Conservation (phyloP, 257 asterid genomes). For the Fraxinus cuspidata region DNA sequence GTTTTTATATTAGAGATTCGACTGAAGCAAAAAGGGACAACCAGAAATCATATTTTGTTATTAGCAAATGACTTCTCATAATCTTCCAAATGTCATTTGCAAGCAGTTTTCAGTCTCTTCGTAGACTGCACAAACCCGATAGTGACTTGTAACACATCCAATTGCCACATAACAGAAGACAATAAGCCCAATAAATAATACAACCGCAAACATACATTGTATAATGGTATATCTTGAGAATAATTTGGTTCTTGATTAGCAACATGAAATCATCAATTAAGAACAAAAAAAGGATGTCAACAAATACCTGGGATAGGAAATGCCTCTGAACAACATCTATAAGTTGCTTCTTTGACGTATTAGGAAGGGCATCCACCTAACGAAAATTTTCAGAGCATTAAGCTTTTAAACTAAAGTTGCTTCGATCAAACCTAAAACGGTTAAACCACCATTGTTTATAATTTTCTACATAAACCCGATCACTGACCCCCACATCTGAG, state of each 20-base stretch:
- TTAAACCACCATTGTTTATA: too few species aligned
- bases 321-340: conserved; percentile 89
- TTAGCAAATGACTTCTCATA: conserved; percentile 27
- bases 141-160: conserved; percentile 90
- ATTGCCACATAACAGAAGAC: conserved; percentile 49
- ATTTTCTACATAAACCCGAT: too few species aligned
- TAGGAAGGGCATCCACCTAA: conserved; percentile 73
- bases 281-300: too few species aligned
- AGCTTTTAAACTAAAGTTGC: neutral
- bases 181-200: neutral
- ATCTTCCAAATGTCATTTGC: conserved; percentile 46
- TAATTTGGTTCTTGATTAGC: too few species aligned
- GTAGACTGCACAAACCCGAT: conserved; percentile 83
- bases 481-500: too few species aligned
- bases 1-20: conserved; percentile 32
- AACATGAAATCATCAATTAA: too few species aligned
- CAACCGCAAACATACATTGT: too few species aligned
- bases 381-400: neutral
- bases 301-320: conserved; percentile 77
- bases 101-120: conserved; percentile 70
- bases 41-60: conserved; percentile 35
- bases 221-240: too few species aligned
- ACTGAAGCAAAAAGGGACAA: neutral
- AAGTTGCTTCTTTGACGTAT: conserved; percentile 83
- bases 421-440: too few species aligned